Evolutionary conservation across 306 rosid species (phyloP), one percentile per base, ranked within the genome.

Genomic region (Acacia confusa): DNA sequence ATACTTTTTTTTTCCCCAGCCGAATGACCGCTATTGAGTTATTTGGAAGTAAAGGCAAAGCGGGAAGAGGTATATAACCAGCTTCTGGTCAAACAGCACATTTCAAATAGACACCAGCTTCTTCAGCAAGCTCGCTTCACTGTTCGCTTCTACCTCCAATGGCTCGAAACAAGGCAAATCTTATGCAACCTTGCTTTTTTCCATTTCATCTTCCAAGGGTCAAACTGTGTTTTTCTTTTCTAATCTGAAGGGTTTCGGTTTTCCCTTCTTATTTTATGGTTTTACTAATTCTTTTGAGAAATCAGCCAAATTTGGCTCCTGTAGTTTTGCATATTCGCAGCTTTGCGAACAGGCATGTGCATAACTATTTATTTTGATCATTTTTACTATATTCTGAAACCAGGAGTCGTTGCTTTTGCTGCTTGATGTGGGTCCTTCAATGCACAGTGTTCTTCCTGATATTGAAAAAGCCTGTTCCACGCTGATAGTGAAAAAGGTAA

Each of bases 371-470:
- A 6, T 65, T 65, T 32, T 34, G 3, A 72, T 4, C 17, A 30
- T 87, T 65, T 10, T 47, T 70, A 12, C 47, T 24, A 22, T 69
- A 53, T 75, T 77, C 63, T 82, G 52, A 47, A 71, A 76, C 69
- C 78, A 95, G 97, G 99, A 91, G 77, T 88, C 83, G 12, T 80
- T 90, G 86, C 85, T 95, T 85, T 86, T 95, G 85, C 77, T 93
- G 90, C 85, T 95, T 84, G 97, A 95, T 87, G 97, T 93, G 76
- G 95, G 99, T 2, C 97, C 97, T 8, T 88, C 98, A 30, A 95
- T 93, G 99, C 97, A 93, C 86, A 27, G 52, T 22, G 83, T 84
- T 89, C 87, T 95, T 87, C 96, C 95, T 15, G 90, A 86, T 78
- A 82, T 90, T 61, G 93, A 95, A 88, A 95, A 83, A 71, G 91